Evolutionary conservation across 768 basidiomycete genomes (phyloP).

Genomic region (Boletus rubescentipes): DNA sequence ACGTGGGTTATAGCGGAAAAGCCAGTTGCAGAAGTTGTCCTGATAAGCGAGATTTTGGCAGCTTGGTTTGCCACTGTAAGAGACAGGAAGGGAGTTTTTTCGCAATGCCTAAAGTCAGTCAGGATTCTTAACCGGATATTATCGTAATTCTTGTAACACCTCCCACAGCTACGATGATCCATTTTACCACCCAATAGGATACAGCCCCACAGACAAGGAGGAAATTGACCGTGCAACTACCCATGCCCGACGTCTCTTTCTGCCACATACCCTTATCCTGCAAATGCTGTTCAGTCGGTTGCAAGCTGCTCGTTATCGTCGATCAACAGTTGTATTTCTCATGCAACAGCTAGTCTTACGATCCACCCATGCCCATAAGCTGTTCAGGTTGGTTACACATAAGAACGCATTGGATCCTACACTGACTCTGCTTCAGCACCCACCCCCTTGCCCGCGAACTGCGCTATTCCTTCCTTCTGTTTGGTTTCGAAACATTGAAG

Average conservation of each 20-base stretch:
- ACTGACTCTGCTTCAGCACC: slow-evolving; percentile 51
- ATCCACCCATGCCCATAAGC: slow-evolving; percentile 66
- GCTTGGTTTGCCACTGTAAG: slow-evolving; percentile 87
- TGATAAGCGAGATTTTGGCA: slow-evolving; percentile 83
- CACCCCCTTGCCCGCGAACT: slow-evolving; percentile 90
- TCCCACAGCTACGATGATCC: slow-evolving; percentile 79
- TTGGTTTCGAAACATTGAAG: slow-evolving; percentile 89
- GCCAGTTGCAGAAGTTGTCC: slow-evolving; percentile 73
- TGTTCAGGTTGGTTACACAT: slow-evolving; percentile 61
- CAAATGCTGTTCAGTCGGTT: slow-evolving; percentile 89
- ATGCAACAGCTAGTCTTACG: slow-evolving; percentile 82
- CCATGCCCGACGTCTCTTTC: slow-evolving; percentile 71
- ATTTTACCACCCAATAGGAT: slow-evolving; percentile 80
- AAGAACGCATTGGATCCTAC: neutral
- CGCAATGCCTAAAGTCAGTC: slow-evolving; percentile 83
- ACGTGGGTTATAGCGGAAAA: slow-evolving; percentile 92
- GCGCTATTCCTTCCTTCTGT: slow-evolving; percentile 86
- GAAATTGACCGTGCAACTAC: slow-evolving; percentile 70
- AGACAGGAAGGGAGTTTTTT: slow-evolving; percentile 81
- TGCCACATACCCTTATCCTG: slow-evolving; percentile 80
- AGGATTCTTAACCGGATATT: slow-evolving; percentile 28
- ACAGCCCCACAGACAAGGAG: slow-evolving; percentile 87
- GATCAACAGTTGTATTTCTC: slow-evolving; percentile 80
- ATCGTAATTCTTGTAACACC: neutral
- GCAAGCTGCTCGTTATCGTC: slow-evolving; percentile 89